Conservation (phyloP, 768 basidiomycete species). For the Lepiota brunneoincarnata region DNA sequence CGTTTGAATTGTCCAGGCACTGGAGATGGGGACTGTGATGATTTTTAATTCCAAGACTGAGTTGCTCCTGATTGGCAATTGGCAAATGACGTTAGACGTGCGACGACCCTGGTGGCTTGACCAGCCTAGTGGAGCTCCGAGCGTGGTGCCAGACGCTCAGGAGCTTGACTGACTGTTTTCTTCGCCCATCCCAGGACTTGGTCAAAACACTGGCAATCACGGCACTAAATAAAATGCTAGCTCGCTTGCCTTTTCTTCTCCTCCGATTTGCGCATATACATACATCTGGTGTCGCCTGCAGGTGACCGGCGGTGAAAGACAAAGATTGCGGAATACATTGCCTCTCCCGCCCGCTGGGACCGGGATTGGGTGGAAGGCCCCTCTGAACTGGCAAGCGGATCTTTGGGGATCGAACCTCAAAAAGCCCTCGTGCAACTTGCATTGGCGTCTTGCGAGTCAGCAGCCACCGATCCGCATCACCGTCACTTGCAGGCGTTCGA, state of each 20-base stretch:
- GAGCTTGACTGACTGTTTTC: too few relatives aligned
- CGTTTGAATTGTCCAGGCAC: too few relatives aligned
- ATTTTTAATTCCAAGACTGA: too few relatives aligned
- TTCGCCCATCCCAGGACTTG: too few relatives aligned
- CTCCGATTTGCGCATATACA: not conserved
- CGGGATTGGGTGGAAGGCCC: not conserved
- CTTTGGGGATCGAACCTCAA: not conserved
- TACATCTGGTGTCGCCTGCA: not conserved
- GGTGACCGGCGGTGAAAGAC: not conserved
- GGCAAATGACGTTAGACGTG: too few relatives aligned
- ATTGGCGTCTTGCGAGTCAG: constrained; percentile 3
- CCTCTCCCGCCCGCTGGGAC: not conserved
- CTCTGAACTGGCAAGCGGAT: not conserved
- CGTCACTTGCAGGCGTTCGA: not conserved
- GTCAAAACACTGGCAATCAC: too few relatives aligned
- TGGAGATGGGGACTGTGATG: too few relatives aligned
- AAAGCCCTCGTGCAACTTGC: not conserved
- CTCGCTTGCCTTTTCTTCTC: not conserved
- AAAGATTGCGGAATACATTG: not conserved
- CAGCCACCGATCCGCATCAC: not conserved
- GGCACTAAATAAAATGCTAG: not conserved
- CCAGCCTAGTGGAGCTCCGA: too few relatives aligned
- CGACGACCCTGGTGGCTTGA: too few relatives aligned
- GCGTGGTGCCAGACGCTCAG: too few relatives aligned
- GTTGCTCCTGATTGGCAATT: too few relatives aligned